Evolutionary conservation across 2,329 filamentous ascomycete genomes (phyloP), one percentile per base, ranked within the genome.

Genomic region (Karstenula rhodostoma): DNA sequence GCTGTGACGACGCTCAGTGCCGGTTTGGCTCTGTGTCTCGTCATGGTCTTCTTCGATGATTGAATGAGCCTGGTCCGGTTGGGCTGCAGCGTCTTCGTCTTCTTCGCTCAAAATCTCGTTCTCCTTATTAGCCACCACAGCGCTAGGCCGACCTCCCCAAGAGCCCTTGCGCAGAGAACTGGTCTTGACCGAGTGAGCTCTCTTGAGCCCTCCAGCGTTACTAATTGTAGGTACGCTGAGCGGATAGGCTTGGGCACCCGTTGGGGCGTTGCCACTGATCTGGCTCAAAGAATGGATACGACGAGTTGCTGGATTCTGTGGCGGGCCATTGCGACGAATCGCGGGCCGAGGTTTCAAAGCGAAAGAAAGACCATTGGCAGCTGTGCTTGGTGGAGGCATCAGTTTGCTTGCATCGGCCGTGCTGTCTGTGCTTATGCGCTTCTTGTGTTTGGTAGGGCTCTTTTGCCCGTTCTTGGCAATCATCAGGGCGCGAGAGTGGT

Each of bases 271-370:
- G 74, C 90, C 89, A 56, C 88, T 92, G 68, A 98, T 96, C 78
- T 97, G 92, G 75, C 90, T 96, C 37, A 98, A 86, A 53, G 93
- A 97, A 60, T 96, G 86, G 71, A 98, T 97, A 51, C 95, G 89
- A 43, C 94, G 86, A 62, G 80, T 80, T 17, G 79, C 77, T 40
- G 78, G 73, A 57, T 77, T 76, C 33, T 61, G 70, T 27, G 75
- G 71, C 19, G 72, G 68, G n/a, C 75, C 74, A 59, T 78, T 80
- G 51, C 79, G 77, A 50, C 75, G 75, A 12, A 79, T 71, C 29
- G 75, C 73, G 40, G 80, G 77, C 19, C 82, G 77, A 55, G 80
- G 75, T 64, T 74, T 88, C 85, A 79, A 84, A 72, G 71, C 86
- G 81, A 83, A 68, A 35, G 73, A 74, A 27, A 79, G 63, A 6